Percentiles rank a stretch among this genome's conserved stretches.
Conservation (phyloP, 2,329 filamentous ascomycete genomes). For the Corynespora cassiicola region DNA sequence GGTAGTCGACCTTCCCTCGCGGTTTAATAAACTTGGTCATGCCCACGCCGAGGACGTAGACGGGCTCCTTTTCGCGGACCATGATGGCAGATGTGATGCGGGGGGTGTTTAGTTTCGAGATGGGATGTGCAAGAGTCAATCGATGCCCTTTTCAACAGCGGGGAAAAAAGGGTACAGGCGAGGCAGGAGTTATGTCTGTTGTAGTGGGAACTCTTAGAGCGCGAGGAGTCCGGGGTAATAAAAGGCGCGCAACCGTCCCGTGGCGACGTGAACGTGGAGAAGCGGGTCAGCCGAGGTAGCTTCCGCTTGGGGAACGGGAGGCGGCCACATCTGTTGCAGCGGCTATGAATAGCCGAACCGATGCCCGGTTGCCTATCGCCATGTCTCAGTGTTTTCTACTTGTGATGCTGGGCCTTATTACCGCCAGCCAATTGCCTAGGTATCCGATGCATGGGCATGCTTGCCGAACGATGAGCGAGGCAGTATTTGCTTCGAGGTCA, state of each 20-base stretch:
- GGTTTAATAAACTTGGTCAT: constrained; percentile 99
- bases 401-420: no score
- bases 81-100: constrained; percentile 46
- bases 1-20: constrained; percentile 91
- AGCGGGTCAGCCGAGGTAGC: constrained; percentile 29
- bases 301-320: constrained; percentile 16
- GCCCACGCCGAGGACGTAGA: constrained; percentile 94
- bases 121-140: background rate
- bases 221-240: constrained; percentile 16
- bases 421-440: no score
- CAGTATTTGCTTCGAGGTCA: no score
- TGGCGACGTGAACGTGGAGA: constrained; percentile 19
- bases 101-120: constrained; percentile 2
- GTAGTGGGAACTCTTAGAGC: constrained; percentile 1
- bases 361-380: no score
- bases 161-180: constrained; percentile 1
- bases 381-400: no score
- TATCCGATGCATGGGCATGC: no score
- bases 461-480: no score
- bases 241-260: constrained; percentile 24
- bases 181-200: constrained; percentile 1
- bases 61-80: constrained; percentile 60
- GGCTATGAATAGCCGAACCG: constrained; percentile 26
- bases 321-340: constrained; percentile 2
- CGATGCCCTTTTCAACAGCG: constrained; percentile 7